These are phyloP conservation scores for Fusarium setosum DNA, from an alignment of 2,329 filamentous ascomycete genomes.

Conservation along the genomic window DNA sequence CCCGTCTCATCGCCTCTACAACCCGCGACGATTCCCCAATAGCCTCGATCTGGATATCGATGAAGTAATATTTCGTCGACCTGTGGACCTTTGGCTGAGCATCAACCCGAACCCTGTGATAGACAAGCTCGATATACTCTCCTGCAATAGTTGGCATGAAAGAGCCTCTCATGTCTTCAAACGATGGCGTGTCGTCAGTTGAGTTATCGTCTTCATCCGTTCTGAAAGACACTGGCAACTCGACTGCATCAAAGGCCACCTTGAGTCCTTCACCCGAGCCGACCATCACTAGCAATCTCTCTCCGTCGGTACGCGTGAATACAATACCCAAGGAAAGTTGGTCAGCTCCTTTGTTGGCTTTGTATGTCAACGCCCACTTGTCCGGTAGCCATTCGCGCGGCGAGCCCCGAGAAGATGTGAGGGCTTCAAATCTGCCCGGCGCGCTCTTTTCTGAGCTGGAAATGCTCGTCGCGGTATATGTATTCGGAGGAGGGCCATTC, in stretches of 20 bases:
- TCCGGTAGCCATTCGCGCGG: neutral
- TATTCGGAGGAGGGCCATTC: constrained; percentile 8
- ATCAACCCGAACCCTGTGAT: constrained; percentile 2
- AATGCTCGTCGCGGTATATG: neutral
- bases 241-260: constrained; percentile 1
- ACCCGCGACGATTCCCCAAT: neutral
- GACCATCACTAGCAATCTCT: constrained; percentile 5
- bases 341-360: neutral
- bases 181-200: neutral
- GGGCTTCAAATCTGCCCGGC: neutral
- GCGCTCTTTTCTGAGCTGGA: neutral
- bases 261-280: constrained; percentile 4
- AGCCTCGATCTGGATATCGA: constrained; percentile 2
- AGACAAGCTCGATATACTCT: neutral
- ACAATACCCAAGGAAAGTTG: constrained; percentile 1
- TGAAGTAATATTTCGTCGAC: constrained; percentile 9
- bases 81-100: constrained; percentile 1
- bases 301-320: constrained; percentile 8
- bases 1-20: neutral
- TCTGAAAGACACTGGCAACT: neutral
- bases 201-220: neutral
- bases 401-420: neutral
- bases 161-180: neutral
- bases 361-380: neutral
- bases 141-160: neutral